phyloP scores from a whole-genome alignment of 306 rosid genomes.

The Glycine soja region DNA sequence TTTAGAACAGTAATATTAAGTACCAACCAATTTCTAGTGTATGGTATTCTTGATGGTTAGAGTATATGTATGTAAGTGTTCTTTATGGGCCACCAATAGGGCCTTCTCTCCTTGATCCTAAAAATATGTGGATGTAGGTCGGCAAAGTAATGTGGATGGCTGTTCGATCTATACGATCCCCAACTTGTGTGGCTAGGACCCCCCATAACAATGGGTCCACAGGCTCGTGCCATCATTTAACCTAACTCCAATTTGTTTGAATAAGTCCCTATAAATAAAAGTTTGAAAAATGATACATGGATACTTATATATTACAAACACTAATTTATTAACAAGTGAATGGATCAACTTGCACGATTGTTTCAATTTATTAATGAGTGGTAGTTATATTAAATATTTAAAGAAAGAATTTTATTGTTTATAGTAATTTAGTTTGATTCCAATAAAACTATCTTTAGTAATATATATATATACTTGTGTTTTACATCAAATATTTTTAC shows the following conservation, averaged over 20 bases:
- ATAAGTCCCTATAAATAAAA: background rate
- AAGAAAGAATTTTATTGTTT: too few species aligned
- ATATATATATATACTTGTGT: too few species aligned
- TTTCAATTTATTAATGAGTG: too few species aligned
- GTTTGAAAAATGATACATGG: background rate
- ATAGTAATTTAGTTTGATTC: too few species aligned
- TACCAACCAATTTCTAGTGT: slow-evolving; percentile 9
- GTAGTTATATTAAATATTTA: too few species aligned
- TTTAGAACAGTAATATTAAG: slow-evolving; percentile 37
- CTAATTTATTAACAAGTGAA: too few species aligned
- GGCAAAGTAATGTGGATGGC: slow-evolving; percentile 38
- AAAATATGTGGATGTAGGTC: slow-evolving; percentile 51
- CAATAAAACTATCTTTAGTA: too few species aligned
- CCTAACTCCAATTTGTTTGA: slow-evolving; percentile 27
- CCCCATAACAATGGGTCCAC: slow-evolving; percentile 34
- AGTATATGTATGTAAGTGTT: slow-evolving; percentile 27
- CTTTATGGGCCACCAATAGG: slow-evolving; percentile 44
- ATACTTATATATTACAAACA: too few species aligned
- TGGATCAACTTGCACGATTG: too few species aligned
- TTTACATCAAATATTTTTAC: too few species aligned
- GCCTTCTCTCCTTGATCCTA: slow-evolving; percentile 39
- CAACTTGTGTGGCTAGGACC: slow-evolving; percentile 51
- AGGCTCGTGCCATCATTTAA: slow-evolving; percentile 38
- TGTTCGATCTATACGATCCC: slow-evolving; percentile 39
- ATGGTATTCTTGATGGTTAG: slow-evolving; percentile 49